A percentile compares a stretch with the other conserved stretches of the same genome.
phyloP scores from a whole-genome alignment of 139 green algal genomes.

The Micromonas pusilla region DNA sequence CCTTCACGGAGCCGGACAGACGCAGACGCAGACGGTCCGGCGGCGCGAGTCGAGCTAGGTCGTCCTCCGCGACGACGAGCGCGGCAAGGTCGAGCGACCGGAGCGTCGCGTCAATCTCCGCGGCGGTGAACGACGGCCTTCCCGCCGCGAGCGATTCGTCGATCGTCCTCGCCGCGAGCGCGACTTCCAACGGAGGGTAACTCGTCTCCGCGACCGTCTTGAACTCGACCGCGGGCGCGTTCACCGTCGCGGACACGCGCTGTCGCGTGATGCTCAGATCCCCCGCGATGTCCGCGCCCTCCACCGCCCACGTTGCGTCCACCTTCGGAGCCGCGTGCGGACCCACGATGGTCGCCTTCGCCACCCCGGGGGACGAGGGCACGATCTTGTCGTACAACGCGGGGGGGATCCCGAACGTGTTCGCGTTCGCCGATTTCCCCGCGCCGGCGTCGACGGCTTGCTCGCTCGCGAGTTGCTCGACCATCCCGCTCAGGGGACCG shows the following conservation, averaged over 20 bases:
- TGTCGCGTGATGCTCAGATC: not conserved
- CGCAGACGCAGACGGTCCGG: conserved; percentile 44
- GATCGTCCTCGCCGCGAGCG: conserved; percentile 16
- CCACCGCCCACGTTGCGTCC: not conserved
- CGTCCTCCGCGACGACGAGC: conserved; percentile 37
- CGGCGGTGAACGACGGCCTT: conserved; percentile 37
- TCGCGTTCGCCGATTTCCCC: no score
- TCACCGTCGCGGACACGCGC: not conserved
- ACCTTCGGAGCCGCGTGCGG: not conserved
- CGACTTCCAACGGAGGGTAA: conserved; percentile 9
- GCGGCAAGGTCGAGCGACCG: conserved; percentile 60
- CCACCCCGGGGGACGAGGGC: not conserved
- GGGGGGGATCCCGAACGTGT: not conserved
- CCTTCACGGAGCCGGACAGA: conserved; percentile 34
- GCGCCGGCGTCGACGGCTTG: no score
- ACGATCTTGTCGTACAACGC: not conserved
- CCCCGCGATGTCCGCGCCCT: not conserved
- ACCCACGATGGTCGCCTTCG: not conserved
- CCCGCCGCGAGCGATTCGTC: conserved; percentile 44
- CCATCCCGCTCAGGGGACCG: no score
- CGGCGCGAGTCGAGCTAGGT: conserved; percentile 14
- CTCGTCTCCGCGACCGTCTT: not conserved
- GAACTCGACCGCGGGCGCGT: conserved; percentile 2
- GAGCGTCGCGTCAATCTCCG: conserved; percentile 42
- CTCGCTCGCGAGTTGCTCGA: no score